Evolutionary conservation across 768 basidiomycete species (phyloP).

Genomic region (Krasilnikovozyma curviuscula): DNA sequence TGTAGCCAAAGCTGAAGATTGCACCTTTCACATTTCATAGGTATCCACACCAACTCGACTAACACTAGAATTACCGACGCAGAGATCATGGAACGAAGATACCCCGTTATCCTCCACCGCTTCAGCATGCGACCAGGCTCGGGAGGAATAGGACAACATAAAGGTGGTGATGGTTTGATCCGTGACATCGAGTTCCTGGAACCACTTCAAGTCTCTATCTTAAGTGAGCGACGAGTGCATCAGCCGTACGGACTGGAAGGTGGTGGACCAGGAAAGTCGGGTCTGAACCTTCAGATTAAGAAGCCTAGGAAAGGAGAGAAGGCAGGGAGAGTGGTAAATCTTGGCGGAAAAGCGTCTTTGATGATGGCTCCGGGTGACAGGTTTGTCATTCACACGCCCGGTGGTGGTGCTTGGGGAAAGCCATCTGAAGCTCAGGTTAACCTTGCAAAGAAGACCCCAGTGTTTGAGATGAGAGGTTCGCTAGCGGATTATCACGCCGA

Average conservation of each 20-base stretch:
- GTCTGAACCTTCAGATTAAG: conserved; percentile 67
- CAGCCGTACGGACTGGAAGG: conserved; percentile 75
- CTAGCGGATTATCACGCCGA: neutral
- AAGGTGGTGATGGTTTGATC: conserved; percentile 20
- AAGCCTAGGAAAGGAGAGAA: conserved; percentile 19
- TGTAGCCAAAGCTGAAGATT: neutral
- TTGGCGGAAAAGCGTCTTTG: conserved; percentile 72
- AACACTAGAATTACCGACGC: conserved; percentile 85
- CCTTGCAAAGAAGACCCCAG: neutral
- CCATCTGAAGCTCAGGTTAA: conserved; percentile 9
- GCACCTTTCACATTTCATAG: conserved; percentile 1
- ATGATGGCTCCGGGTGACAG: conserved; percentile 75
- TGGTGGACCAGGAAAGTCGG: conserved; percentile 48
- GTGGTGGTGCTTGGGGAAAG: conserved; percentile 69
- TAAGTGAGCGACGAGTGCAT: conserved; percentile 71
- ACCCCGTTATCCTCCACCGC: conserved; percentile 70
- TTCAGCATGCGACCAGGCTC: conserved; percentile 30
- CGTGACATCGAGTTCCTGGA: conserved; percentile 20
- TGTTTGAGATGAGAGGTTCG: neutral
- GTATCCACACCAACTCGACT: conserved; percentile 53
- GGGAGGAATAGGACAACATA: conserved; percentile 16
- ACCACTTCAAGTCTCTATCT: conserved; percentile 43
- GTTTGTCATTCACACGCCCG: conserved; percentile 67
- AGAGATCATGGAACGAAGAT: conserved; percentile 80
- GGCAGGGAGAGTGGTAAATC: conserved; percentile 39